Conservation (phyloP, 495 filamentous ascomycete genomes). For the Penicillium lividum region DNA sequence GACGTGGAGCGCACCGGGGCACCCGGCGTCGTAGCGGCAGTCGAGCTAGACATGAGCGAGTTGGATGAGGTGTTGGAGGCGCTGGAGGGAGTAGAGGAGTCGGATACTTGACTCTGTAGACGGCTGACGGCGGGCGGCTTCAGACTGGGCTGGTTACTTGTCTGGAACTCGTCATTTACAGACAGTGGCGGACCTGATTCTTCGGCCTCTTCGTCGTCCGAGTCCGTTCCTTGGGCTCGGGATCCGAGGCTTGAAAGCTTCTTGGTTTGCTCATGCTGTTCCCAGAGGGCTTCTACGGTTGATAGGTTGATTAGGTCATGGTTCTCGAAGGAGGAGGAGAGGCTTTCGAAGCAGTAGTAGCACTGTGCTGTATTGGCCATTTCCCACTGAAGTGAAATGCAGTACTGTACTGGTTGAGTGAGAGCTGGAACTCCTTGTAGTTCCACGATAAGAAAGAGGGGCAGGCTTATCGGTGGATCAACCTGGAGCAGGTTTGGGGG, state of each 20-base stretch:
- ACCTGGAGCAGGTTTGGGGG: neutral
- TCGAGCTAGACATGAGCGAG: constrained; percentile 42
- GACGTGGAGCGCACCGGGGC: constrained; percentile 33
- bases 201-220: constrained; percentile 10
- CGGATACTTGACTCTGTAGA: constrained; percentile 38
- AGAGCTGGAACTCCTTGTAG: neutral
- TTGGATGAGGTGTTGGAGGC: constrained; percentile 46
- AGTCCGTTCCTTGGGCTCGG: constrained; percentile 23
- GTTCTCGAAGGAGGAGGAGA: constrained; percentile 64
- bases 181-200: constrained; percentile 10
- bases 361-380: constrained; percentile 89
- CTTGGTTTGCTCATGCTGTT: constrained; percentile 50
- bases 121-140: constrained; percentile 37
- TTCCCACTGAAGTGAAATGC: neutral
- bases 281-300: constrained; percentile 73
- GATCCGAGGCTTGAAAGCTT: constrained; percentile 36
- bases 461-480: constrained; percentile 3
- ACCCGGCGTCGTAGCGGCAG: constrained; percentile 48
- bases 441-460: constrained; percentile 2
- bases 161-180: constrained; percentile 26
- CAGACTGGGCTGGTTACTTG: constrained; percentile 23
- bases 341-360: constrained; percentile 86
- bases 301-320: constrained; percentile 58
- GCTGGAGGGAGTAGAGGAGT: constrained; percentile 49
- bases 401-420: neutral